These are phyloP conservation scores for Cryptococcus sp. DNA, from an alignment of 1,284 basidiomycete genomes.

Conservation along the genomic window DNA sequence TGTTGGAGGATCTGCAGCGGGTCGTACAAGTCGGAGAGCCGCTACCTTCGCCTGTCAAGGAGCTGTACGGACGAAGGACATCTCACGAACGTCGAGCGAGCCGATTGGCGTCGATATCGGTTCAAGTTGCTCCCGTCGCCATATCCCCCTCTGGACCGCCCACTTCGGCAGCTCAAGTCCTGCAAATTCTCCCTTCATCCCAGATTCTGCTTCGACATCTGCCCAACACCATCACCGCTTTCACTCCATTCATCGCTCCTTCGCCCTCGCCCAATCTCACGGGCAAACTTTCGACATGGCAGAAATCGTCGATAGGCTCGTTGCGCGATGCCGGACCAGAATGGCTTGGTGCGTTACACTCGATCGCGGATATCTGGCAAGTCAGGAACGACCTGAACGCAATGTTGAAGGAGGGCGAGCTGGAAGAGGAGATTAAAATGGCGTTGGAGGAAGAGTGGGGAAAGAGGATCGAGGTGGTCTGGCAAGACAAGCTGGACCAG, in stretches of 20 bases:
- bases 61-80: conserved; percentile 10
- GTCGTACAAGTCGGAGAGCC: conserved; percentile 39
- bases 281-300: conserved; percentile 35
- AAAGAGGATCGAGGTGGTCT: conserved; percentile 36
- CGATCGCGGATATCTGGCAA: conserved; percentile 40
- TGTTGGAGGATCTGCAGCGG: conserved; percentile 26
- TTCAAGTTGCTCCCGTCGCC: conserved; percentile 20
- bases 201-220: conserved; percentile 46
- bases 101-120: conserved; percentile 40
- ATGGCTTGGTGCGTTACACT: conserved; percentile 33
- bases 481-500: conserved; percentile 31
- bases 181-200: conserved; percentile 42
- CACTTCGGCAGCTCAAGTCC: conserved; percentile 30
- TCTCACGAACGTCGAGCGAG: conserved; percentile 35
- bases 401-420: conserved; percentile 23
- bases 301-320: conserved; percentile 20
- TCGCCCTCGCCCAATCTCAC: conserved; percentile 54
- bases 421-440: conserved; percentile 19
- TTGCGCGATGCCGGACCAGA: conserved; percentile 26
- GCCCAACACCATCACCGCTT: conserved; percentile 36
- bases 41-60: conserved; percentile 1
- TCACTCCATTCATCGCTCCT: conserved; percentile 52
- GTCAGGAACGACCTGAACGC: conserved; percentile 21
- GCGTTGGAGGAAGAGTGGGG: conserved; percentile 40
- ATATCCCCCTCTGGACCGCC: conserved; percentile 17